Conservation (phyloP, 2,329 filamentous ascomycete genomes). For the Dothideomycetes sp. region DNA sequence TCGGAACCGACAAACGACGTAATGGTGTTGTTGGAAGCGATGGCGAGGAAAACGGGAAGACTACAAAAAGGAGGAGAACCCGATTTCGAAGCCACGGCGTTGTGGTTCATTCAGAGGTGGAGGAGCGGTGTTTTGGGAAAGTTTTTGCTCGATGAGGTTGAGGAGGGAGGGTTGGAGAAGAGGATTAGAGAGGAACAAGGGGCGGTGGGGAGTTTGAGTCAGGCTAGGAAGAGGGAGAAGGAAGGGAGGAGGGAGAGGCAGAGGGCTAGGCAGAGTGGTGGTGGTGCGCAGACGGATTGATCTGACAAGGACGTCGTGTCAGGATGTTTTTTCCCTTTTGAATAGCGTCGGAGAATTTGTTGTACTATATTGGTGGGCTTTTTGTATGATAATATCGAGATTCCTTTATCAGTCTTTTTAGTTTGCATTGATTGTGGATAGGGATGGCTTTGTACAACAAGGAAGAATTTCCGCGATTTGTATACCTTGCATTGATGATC, state of each 20-base stretch:
- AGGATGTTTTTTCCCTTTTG: too few species aligned
- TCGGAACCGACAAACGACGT: slow-evolving; percentile 74
- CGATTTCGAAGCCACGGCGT: slow-evolving; percentile 62
- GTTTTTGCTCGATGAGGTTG: slow-evolving; percentile 72
- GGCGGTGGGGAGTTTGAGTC: slow-evolving; percentile 52
- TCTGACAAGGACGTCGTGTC: too few species aligned
- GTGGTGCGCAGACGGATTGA: too few species aligned
- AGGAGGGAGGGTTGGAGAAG: slow-evolving; percentile 49
- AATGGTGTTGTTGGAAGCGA: slow-evolving; percentile 57
- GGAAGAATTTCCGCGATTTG: too few species aligned
- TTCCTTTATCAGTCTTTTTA: too few species aligned
- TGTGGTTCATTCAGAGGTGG: slow-evolving; percentile 77
- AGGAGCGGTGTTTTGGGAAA: slow-evolving; percentile 64
- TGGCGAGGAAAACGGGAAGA: slow-evolving; percentile 67
- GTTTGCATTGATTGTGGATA: too few species aligned
- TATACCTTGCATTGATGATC: too few species aligned
- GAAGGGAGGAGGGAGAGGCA: slow-evolving; percentile 30
- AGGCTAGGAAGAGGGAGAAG: slow-evolving; percentile 60
- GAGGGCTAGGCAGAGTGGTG: slow-evolving; percentile 13
- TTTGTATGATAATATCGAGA: too few species aligned
- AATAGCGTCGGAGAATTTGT: too few species aligned
- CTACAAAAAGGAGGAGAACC: slow-evolving; percentile 63
- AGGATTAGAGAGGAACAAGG: slow-evolving; percentile 37
- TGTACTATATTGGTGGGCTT: too few species aligned
- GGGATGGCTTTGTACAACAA: too few species aligned